phyloP scores from a whole-genome alignment of 306 rosid species.

The Mimosa bimucronata region DNA sequence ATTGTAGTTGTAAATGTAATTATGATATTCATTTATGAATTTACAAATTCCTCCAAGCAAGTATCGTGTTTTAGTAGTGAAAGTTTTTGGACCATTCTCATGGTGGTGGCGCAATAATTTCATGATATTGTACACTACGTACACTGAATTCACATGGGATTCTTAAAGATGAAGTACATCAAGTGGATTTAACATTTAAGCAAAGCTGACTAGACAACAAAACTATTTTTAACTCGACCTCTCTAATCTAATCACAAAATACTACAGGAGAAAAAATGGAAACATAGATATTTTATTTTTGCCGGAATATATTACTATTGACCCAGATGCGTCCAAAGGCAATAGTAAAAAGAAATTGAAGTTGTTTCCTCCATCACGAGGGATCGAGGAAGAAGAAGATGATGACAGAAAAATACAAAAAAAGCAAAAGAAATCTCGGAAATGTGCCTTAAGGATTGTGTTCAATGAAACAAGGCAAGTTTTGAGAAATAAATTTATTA shows the following conservation, averaged over 20 bases:
- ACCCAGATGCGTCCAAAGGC: not conserved
- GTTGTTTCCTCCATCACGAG: not conserved
- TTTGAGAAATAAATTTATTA: not conserved
- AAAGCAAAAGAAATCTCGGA: not conserved
- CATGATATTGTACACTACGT: not conserved
- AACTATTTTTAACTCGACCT: not conserved
- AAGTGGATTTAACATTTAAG: not conserved
- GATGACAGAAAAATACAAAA: not conserved
- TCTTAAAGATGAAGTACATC: not conserved
- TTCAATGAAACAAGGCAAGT: not conserved
- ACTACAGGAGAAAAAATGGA: too few species aligned
- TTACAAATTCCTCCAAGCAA: not conserved
- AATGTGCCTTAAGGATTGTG: not conserved
- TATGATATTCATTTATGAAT: not conserved
- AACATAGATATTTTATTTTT: not conserved
- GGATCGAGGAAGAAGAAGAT: not conserved
- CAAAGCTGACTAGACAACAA: not conserved
- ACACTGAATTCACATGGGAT: slow-evolving; percentile 11
- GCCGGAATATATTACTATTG: not conserved
- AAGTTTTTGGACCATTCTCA: not conserved
- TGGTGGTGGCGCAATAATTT: not conserved
- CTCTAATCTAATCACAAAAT: too few species aligned
- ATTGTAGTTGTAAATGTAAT: too few species aligned
- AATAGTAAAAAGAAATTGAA: not conserved
- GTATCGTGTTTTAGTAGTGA: not conserved